These are phyloP conservation scores for Mixia osmundae DNA, from an alignment of 1,284 basidiomycete species.

Conservation along the genomic window DNA sequence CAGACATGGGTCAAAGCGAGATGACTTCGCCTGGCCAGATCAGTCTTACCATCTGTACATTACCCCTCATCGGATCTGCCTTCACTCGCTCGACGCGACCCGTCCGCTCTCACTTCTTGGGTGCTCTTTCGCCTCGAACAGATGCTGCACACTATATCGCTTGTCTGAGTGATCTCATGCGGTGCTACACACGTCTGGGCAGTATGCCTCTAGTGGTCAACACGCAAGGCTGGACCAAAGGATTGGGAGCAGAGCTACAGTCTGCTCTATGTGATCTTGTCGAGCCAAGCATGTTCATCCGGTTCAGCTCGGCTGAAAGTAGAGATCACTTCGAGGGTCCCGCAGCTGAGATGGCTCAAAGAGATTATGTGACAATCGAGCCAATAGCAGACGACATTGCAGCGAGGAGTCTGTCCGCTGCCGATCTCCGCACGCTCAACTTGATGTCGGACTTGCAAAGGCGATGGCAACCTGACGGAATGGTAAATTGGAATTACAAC, in stretches of 20 bases:
- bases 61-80: constrained; percentile 54
- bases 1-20: constrained; percentile 81
- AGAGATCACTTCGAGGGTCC: no score
- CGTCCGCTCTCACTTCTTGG: constrained; percentile 55
- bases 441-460: no score
- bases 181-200: constrained; percentile 30
- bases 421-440: no score
- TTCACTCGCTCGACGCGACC: constrained; percentile 55
- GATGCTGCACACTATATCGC: constrained; percentile 57
- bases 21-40: constrained; percentile 73
- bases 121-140: constrained; percentile 49
- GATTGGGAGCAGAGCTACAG: constrained; percentile 64
- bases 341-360: no score
- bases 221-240: constrained; percentile 92
- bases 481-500: no score
- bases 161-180: constrained; percentile 39
- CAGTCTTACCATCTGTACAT: constrained; percentile 45
- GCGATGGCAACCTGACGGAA: no score
- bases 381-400: no score
- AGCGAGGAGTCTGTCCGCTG: no score
- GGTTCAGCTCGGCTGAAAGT: no score
- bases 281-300: constrained; percentile 39
- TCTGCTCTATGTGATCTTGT: constrained; percentile 41
- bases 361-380: no score
- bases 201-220: constrained; percentile 59